Percentiles rank a stretch among this genome's conserved stretches.
These are phyloP conservation scores for Populus hybrid DNA, from an alignment of 441 rosid genomes.

Conservation along the genomic window DNA sequence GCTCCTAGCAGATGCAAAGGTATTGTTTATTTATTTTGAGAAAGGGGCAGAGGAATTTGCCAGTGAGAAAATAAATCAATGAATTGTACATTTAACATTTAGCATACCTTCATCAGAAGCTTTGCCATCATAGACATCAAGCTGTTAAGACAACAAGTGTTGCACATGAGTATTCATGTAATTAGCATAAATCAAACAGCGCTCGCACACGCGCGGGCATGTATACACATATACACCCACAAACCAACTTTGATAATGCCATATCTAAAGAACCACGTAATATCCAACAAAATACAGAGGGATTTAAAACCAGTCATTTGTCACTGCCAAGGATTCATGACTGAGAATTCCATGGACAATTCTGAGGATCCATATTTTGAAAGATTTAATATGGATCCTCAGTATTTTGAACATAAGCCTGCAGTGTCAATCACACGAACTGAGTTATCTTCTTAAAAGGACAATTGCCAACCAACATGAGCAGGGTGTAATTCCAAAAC, in stretches of 20 bases:
- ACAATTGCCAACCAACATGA: neutral
- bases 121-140: constrained; percentile 81
- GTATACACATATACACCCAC: neutral
- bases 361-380: neutral
- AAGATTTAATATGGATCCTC: neutral
- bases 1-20: neutral
- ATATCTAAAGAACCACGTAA: neutral
- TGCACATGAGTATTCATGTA: neutral
- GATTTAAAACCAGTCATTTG: neutral
- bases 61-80: neutral
- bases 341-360: neutral
- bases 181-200: constrained; percentile 9
- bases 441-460: neutral
- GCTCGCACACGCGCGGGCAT: neutral
- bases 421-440: neutral
- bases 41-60: neutral
- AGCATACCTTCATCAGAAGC: constrained; percentile 67
- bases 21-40: neutral
- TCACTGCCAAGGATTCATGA: neutral
- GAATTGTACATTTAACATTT: neutral
- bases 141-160: constrained; percentile 44
- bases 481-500: neutral
- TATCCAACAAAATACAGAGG: neutral
- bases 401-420: neutral
- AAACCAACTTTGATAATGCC: neutral